Base-by-base conservation (phyloP, 345 rosid genomes). In the Erucastrum elatum region DNA sequence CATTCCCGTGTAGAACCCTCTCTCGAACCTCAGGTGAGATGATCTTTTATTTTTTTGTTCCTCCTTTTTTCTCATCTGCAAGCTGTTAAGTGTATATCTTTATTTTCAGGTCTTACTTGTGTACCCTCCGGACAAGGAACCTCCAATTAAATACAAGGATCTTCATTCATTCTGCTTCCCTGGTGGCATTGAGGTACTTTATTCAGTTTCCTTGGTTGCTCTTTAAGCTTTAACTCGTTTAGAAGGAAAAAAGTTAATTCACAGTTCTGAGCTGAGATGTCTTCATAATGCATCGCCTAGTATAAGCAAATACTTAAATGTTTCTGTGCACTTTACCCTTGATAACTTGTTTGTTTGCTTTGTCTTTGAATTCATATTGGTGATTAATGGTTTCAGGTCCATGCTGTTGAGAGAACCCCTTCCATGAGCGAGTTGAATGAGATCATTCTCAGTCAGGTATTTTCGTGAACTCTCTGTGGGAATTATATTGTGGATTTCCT, bases 341-440 rank as follows among this genome's bases (percentile, higher is more conserved):
- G 51, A 44, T 44, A 44, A 44, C 51, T 44, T 41, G 4, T 71
- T 46, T 27, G 15, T 8, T 35, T 17, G 16, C 4, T 41, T 39
- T 66, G 6, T 72, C 39, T 61, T 10, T 61, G 7, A 67, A 46
- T 67, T 68, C 8, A 17, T 51, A 27, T 12, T 63, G 62, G 21
- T 55, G 29, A 11, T 17, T 55, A 8, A 27, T 74, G 79, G 81
- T 73, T 84, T 84, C 85, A 94, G 98, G 97, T 92, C 80, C 84
- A 82, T 83, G 95, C 90, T 68, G 95, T 94, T 76, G 94, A 92
- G 86, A 87, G 83, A 86, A 92, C 98, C 77, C 97, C 98, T 81
- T 92, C 97, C 68, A 90, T 92, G 98, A 94, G 98, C 15, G 97
- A 90, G 86, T 80, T 94, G 83, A 94, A 84, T 87, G 97, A 94